Evolutionary conservation across 257 asterid species (phyloP).

Genomic region (Solanum bulbocastanum): DNA sequence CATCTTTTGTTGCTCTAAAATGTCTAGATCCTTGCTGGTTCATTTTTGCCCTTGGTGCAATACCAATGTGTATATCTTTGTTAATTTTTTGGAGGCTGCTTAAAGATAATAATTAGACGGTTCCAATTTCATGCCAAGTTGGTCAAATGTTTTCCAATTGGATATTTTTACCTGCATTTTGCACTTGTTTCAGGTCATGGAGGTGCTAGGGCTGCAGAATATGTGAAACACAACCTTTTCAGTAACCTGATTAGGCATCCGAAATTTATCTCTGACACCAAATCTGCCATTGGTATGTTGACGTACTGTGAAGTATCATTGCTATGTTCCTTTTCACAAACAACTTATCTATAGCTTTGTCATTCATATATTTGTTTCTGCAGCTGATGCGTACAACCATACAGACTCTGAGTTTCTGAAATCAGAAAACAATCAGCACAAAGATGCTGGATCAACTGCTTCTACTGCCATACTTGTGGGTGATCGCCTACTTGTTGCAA

Average conservation of each 20-base stretch:
- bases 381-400: conserved; percentile 89
- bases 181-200: conserved; percentile 67
- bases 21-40: not conserved
- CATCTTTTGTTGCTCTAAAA: not conserved
- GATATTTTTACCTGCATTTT: not conserved
- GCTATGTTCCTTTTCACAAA: not conserved
- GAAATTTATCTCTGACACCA: conserved; percentile 83
- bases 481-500: conserved; percentile 81
- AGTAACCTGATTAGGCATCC: conserved; percentile 91
- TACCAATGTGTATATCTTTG: not conserved
- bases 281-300: conserved; percentile 74
- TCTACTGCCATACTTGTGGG: conserved; percentile 98
- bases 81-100: not conserved
- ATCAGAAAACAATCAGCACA: conserved; percentile 71
- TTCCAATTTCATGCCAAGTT: not conserved
- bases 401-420: conserved; percentile 94
- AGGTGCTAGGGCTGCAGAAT: conserved; percentile 98
- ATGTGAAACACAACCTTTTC: conserved; percentile 88
- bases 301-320: not conserved
- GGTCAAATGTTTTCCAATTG: not conserved
- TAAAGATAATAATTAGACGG: not conserved
- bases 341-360: not conserved
- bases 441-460: conserved; percentile 99
- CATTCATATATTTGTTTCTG: conserved; percentile 3
- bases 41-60: not conserved